A percentile compares a stretch with the other conserved stretches of the same genome.
phyloP scores from a whole-genome alignment of 371 early-diverging fungal genomes.

The Synchytrium microbalum region DNA sequence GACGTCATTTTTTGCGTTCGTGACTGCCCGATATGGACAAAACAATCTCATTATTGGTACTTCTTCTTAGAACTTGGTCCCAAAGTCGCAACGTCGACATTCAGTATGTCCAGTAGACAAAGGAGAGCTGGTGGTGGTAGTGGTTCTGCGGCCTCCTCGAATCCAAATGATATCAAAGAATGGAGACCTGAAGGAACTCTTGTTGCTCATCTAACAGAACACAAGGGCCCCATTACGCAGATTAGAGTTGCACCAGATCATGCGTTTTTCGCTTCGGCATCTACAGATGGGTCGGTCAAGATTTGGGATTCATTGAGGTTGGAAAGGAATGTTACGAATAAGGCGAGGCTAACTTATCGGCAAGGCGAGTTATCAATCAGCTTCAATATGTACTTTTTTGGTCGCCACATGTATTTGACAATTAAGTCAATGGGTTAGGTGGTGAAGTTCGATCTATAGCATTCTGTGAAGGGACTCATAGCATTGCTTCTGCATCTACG shows the following conservation, averaged over 20 bases:
- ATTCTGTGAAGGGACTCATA: constrained; percentile 71
- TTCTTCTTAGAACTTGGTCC: constrained; percentile 20
- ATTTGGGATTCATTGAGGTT: constrained; percentile 80
- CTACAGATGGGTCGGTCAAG: constrained; percentile 79
- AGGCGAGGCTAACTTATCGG: constrained; percentile 65
- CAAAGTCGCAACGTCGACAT: constrained; percentile 9
- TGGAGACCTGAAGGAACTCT: constrained; percentile 42
- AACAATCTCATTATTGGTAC: not conserved
- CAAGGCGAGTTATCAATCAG: constrained; percentile 47
- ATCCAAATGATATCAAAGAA: constrained; percentile 12
- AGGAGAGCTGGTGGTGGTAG: not conserved
- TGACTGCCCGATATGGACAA: not conserved
- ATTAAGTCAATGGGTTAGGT: constrained; percentile 32
- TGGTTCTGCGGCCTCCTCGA: not conserved
- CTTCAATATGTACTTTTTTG: not conserved
- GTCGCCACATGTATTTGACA: not conserved
- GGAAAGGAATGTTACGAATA: constrained; percentile 74
- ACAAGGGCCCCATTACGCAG: constrained; percentile 69
- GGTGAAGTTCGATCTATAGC: constrained; percentile 69
- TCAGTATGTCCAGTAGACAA: not conserved
- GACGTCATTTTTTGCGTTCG: too few relatives aligned
- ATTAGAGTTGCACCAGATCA: constrained; percentile 68
- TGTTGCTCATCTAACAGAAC: constrained; percentile 77
- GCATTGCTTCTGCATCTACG: constrained; percentile 75
- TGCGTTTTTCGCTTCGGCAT: constrained; percentile 72